A percentile compares a stretch with the other conserved stretches of the same genome.
Evolutionary conservation across 2,329 filamentous ascomycete genomes (phyloP).

Genomic region (Incumbomyces delicatus): DNA sequence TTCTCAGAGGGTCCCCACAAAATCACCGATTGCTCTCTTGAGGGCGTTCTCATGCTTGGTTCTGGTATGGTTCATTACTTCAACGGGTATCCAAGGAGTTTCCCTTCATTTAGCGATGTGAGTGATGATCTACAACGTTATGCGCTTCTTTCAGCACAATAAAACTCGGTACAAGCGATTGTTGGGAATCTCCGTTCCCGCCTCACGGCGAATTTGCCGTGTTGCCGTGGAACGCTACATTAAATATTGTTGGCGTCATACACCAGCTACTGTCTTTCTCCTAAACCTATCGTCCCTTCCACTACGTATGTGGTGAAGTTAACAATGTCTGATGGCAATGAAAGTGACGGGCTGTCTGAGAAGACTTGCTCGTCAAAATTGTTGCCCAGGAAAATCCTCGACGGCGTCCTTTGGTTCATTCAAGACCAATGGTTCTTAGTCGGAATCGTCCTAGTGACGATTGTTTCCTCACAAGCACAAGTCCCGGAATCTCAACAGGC

Average conservation of each 20-base stretch:
- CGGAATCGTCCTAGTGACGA: slow-evolving; percentile 46
- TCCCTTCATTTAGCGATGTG: too few species aligned
- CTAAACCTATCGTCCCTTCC: neutral
- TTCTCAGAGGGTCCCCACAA: too few species aligned
- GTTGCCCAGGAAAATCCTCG: slow-evolving; percentile 1
- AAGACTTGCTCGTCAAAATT: neutral
- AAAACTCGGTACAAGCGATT: neutral
- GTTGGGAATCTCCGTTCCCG: neutral
- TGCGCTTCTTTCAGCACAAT: neutral
- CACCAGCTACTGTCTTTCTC: neutral
- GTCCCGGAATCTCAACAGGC: slow-evolving; percentile 46
- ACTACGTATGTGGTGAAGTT: too few species aligned
- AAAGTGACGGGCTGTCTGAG: neutral
- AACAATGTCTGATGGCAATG: neutral
- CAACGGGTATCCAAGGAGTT: too few species aligned
- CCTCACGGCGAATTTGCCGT: neutral
- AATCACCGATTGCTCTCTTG: too few species aligned
- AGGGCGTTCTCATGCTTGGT: too few species aligned
- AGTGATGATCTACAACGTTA: too few species aligned
- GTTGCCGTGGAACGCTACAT: neutral
- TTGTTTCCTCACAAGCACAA: slow-evolving; percentile 46
- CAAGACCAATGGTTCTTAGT: slow-evolving; percentile 57
- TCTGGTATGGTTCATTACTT: too few species aligned
- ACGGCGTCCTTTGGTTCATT: slow-evolving; percentile 22
- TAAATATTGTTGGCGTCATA: neutral